Conservation (phyloP, 495 filamentous ascomycete genomes). For the Aspergillus biplanus region DNA sequence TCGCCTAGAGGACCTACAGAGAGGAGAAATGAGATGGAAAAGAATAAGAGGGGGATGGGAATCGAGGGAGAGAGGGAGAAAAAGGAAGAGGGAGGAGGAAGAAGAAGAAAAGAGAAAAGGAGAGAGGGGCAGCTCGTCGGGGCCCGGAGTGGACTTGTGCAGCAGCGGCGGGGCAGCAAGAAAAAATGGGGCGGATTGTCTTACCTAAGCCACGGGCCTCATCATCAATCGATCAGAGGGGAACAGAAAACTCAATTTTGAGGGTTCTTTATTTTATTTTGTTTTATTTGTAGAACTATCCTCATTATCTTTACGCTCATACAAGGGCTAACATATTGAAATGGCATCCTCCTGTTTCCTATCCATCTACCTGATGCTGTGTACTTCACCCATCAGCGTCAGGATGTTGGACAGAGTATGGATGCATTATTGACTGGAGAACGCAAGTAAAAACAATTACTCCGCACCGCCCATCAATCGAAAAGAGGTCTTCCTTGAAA, state of each 20-base stretch:
- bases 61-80: conserved; percentile 16
- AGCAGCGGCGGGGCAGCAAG: conserved; percentile 15
- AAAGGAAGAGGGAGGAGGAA: conserved; percentile 7
- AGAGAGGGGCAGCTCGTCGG: conserved; percentile 12
- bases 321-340: too few species aligned
- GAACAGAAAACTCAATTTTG: not conserved
- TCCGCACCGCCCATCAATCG: too few species aligned
- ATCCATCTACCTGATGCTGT: too few species aligned
- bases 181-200: conserved; percentile 20
- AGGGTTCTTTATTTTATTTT: not conserved
- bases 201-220: conserved; percentile 12
- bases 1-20: conserved; percentile 9
- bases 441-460: too few species aligned
- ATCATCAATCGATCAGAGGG: not conserved
- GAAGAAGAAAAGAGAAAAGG: conserved; percentile 13
- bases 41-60: conserved; percentile 11
- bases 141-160: conserved; percentile 11
- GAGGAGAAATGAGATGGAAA: conserved; percentile 12
- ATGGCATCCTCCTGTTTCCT: not conserved
- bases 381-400: too few species aligned
- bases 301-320: too few species aligned
- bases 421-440: too few species aligned
- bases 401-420: too few species aligned
- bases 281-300: too few species aligned
- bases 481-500: too few species aligned